Evolutionary conservation across 305 asterid species (phyloP).

Genomic region (Solanum chacoense): DNA sequence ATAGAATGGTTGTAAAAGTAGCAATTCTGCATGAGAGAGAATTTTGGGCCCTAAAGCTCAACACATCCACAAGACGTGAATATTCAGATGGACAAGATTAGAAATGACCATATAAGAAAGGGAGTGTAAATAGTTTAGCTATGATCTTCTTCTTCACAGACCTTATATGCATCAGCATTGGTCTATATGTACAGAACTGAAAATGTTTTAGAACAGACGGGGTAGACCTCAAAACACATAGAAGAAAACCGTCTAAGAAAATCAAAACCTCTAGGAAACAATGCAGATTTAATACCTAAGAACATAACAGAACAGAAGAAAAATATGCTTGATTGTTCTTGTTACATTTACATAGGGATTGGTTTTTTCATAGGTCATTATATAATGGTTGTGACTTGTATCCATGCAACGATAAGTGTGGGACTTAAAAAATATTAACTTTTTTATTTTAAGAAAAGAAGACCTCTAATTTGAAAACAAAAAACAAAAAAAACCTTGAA

Average conservation of each 20-base stretch:
- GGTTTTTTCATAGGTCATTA: not conserved
- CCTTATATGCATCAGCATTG: not conserved
- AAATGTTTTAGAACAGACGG: not conserved
- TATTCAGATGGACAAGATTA: not conserved
- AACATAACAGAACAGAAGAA: not conserved
- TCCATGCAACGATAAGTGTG: not conserved
- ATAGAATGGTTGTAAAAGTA: not conserved
- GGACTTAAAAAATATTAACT: not conserved
- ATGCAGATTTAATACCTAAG: not conserved
- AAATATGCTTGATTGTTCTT: not conserved
- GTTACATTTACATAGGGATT: not conserved
- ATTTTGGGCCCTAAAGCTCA: not conserved
- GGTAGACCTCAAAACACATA: not conserved
- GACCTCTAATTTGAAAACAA: not conserved
- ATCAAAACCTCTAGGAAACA: not conserved
- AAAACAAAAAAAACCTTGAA: not conserved
- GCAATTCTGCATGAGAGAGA: not conserved
- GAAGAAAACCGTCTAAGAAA: not conserved
- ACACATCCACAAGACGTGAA: not conserved
- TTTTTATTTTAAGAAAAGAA: not conserved
- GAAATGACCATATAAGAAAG: not conserved
- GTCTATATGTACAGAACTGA: not conserved
- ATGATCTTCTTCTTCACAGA: not conserved
- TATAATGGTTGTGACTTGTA: not conserved
- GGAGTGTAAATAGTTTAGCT: not conserved